A percentile compares a stretch with the other conserved stretches of the same genome.
These are phyloP conservation scores for Rhodotorula glutinis DNA, from an alignment of 1,284 basidiomycete genomes.

Conservation along the genomic window DNA sequence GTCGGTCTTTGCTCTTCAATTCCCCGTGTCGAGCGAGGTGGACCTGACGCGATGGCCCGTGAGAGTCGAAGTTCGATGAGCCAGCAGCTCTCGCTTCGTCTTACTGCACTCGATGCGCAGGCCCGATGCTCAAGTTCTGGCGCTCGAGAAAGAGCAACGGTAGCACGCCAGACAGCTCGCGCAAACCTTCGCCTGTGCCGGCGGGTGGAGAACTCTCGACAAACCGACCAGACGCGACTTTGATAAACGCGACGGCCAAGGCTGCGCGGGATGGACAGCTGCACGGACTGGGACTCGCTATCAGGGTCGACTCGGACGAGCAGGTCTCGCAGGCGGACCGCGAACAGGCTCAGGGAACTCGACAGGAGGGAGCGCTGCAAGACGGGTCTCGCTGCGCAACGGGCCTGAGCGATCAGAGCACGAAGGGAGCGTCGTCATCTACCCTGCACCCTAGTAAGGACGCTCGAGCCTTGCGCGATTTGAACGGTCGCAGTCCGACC, in stretches of 20 bases:
- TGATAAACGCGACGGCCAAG: background rate
- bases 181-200: background rate
- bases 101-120: background rate
- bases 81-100: too few species aligned
- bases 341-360: background rate
- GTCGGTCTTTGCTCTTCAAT: too few species aligned
- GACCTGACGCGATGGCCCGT: too few species aligned
- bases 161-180: background rate
- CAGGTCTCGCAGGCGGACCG: background rate
- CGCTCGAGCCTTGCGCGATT: background rate
- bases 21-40: too few species aligned
- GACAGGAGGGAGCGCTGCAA: background rate
- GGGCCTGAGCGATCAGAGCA: too few species aligned
- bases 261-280: too few species aligned
- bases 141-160: constrained; percentile 7
- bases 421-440: too few species aligned
- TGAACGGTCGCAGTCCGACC: background rate
- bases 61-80: too few species aligned
- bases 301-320: background rate
- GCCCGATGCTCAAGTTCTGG: constrained; percentile 21
- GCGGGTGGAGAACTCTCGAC: background rate
- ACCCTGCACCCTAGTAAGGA: background rate
- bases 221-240: background rate
- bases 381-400: too few species aligned
- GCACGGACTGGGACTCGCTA: too few species aligned